A percentile compares a stretch with the other conserved stretches of the same genome.
Evolutionary conservation across 1,284 basidiomycete species (phyloP).

Genomic region (Irpex sp.): DNA sequence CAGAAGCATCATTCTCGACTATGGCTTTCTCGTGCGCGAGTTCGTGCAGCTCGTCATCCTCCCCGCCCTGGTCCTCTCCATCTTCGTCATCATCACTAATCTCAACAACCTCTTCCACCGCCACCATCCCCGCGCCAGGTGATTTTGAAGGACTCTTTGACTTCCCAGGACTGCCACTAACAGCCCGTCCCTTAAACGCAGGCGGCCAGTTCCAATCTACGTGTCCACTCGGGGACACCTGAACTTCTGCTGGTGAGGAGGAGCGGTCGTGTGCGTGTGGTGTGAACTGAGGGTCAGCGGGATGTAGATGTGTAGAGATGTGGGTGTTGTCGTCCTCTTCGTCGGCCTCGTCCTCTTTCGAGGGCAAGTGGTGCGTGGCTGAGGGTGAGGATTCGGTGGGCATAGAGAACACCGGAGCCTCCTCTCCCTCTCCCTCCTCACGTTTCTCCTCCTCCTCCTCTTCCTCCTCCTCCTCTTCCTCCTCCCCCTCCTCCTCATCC

Average conservation of each 20-base stretch:
- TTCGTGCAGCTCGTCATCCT: no score
- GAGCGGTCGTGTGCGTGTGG: constrained; percentile 13
- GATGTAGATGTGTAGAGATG: background rate
- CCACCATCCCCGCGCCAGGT: no score
- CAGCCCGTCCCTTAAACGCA: constrained; percentile 24
- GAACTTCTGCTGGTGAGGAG: constrained; percentile 13
- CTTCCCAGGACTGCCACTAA: constrained; percentile 25
- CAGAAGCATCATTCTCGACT: no score
- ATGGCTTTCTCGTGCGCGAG: no score
- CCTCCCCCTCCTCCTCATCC: no score
- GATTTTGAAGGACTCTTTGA: no score
- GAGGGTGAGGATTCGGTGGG: background rate
- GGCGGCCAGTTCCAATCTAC: constrained; percentile 38
- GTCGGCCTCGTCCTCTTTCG: background rate
- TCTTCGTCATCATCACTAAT: constrained; percentile 28
- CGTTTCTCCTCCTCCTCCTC: no score
- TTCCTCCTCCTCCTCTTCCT: background rate
- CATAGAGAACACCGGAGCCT: constrained; percentile 10
- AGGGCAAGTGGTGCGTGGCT: no score
- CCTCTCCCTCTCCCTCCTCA: background rate
- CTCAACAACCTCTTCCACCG: constrained; percentile 12
- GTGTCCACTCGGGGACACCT: constrained; percentile 19
- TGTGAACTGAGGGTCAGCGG: background rate
- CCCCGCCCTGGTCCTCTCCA: constrained; percentile 25
- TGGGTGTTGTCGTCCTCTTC: background rate